Percentiles rank a stretch among this genome's conserved stretches.
Conservation (phyloP, 2,329 filamentous ascomycete species). For the Aaosphaeria pasadenensis region DNA sequence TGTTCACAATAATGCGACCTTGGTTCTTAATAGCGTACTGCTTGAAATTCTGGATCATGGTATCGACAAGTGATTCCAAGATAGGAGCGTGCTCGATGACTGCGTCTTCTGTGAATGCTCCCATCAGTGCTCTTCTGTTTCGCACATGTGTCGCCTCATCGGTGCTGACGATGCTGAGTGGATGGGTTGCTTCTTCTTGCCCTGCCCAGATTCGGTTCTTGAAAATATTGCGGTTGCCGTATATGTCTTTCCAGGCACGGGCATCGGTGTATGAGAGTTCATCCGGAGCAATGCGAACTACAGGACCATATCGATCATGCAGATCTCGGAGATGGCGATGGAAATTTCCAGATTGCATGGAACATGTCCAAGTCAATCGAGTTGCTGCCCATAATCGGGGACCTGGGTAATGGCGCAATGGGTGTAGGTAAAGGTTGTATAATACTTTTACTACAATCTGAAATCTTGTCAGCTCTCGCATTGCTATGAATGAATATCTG, state of each 20-base stretch:
- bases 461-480: too few species aligned
- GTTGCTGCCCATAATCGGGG: conserved; percentile 23
- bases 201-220: conserved; percentile 10
- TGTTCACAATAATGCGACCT: conserved; percentile 6
- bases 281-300: conserved; percentile 48
- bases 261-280: conserved; percentile 46
- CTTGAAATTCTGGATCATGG: conserved; percentile 34
- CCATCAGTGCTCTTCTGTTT: conserved; percentile 33
- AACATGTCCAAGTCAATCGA: conserved; percentile 30
- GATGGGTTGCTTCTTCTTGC: conserved; percentile 8
- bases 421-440: conserved; percentile 17
- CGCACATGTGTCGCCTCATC: conserved; percentile 17
- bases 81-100: conserved; percentile 39
- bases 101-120: conserved; percentile 44
- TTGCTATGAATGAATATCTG: too few species aligned
- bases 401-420: conserved; percentile 11
- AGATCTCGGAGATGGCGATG: conserved; percentile 8
- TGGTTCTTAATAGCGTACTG: conserved; percentile 2
- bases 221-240: conserved; percentile 11
- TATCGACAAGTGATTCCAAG: conserved; percentile 31
- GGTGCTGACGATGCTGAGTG: conserved; percentile 5
- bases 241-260: conserved; percentile 44
- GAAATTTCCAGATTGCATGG: conserved; percentile 13
- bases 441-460: background rate
- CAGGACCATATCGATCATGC: conserved; percentile 32